phyloP scores from a whole-genome alignment of 805 yeast genomes.

The Saturnispora silvae region DNA sequence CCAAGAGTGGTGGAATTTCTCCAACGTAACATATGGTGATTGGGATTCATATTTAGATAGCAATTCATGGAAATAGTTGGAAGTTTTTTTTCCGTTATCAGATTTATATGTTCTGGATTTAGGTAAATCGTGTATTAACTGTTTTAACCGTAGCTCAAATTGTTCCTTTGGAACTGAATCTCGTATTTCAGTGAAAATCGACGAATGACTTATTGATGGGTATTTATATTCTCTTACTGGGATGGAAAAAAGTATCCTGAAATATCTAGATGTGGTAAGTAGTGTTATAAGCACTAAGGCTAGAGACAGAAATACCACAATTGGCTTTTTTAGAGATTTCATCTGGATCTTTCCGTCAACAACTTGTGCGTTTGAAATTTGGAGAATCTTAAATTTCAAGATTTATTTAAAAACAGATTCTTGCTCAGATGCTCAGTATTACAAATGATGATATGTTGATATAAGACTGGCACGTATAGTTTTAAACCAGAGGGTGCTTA shows the following conservation, averaged over 20 bases:
- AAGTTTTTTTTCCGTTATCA: conserved; percentile 56
- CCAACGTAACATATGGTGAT: conserved; percentile 14
- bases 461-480: no score
- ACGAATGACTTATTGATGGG: conserved; percentile 28
- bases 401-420: no score
- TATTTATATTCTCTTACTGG: conserved; percentile 2
- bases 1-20: conserved; percentile 62
- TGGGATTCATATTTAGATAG: conserved; percentile 24
- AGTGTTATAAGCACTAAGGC: background rate
- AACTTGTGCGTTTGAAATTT: no score
- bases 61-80: conserved; percentile 54
- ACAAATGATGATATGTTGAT: no score
- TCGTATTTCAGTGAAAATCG: conserved; percentile 26
- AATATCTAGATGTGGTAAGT: conserved; percentile 2
- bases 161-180: conserved; percentile 6
- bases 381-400: no score
- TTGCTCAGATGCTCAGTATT: no score
- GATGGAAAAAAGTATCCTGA: conserved; percentile 1
- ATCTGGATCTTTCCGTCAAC: background rate
- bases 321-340: background rate
- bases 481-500: no score
- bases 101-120: conserved; percentile 70
- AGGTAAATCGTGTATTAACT: conserved; percentile 11
- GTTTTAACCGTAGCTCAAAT: conserved; percentile 5
- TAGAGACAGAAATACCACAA: background rate